Percentiles rank a stretch among this genome's conserved stretches.
These are phyloP conservation scores for Arthroderma sp. DNA, from an alignment of 2,329 filamentous ascomycete species.

Conservation along the genomic window DNA sequence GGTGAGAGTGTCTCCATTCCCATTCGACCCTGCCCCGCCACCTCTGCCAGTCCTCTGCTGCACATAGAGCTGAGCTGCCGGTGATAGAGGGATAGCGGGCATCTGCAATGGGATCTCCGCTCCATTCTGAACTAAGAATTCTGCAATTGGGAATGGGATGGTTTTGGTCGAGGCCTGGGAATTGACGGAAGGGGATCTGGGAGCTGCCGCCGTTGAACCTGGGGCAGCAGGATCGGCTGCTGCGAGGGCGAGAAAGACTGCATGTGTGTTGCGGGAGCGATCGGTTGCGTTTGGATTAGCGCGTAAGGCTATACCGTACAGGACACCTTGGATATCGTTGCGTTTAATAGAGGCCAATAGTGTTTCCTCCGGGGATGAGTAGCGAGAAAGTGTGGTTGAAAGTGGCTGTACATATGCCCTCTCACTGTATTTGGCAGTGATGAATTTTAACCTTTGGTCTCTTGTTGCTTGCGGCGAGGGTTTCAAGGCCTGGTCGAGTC, in stretches of 20 bases:
- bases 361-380: slow-evolving; percentile 69
- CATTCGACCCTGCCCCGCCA: slow-evolving; percentile 22
- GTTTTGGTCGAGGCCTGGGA: slow-evolving; percentile 26
- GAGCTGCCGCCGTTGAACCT: slow-evolving; percentile 7
- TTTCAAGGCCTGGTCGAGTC: slow-evolving; percentile 59
- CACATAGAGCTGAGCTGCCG: slow-evolving; percentile 68
- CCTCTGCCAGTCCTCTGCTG: slow-evolving; percentile 51
- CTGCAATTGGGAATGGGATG: slow-evolving; percentile 73
- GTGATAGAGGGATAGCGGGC: slow-evolving; percentile 72
- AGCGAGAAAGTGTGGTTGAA: slow-evolving; percentile 61
- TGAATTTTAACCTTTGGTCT: slow-evolving; percentile 86
- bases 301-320: slow-evolving; percentile 75
- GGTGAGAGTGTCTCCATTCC: slow-evolving; percentile 44
- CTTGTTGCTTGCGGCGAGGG: slow-evolving; percentile 64
- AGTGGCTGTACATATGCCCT: slow-evolving; percentile 62
- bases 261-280: slow-evolving; percentile 74
- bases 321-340: slow-evolving; percentile 85
- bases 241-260: slow-evolving; percentile 79
- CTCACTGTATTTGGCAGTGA: slow-evolving; percentile 88
- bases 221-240: slow-evolving; percentile 83
- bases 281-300: slow-evolving; percentile 82
- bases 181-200: slow-evolving; percentile 25
- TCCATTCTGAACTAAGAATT: slow-evolving; percentile 85
- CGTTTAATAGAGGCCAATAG: slow-evolving; percentile 86
- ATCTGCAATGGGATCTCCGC: slow-evolving; percentile 66